These are phyloP conservation scores for Talaromyces rugulosus DNA, from an alignment of 2,329 filamentous ascomycete genomes.

Conservation along the genomic window DNA sequence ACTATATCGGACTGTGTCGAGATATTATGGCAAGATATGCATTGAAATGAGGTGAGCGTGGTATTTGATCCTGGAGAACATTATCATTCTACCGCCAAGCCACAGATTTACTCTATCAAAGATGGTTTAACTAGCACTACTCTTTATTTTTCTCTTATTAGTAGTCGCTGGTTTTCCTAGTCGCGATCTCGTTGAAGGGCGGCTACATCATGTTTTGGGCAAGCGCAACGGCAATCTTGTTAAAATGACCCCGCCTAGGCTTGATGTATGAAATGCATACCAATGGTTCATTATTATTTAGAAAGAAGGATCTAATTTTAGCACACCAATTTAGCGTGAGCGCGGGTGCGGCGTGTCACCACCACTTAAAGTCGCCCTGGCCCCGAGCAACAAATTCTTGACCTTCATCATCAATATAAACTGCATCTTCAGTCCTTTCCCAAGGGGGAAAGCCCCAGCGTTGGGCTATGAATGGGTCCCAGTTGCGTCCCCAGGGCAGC, in stretches of 20 bases:
- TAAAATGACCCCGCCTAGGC: neutral
- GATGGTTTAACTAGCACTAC: neutral
- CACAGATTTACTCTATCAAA: too few relatives aligned
- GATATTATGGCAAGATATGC: slow-evolving; percentile 38
- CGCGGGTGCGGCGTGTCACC: too few relatives aligned
- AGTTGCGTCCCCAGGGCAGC: neutral
- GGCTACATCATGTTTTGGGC: neutral
- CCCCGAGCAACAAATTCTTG: neutral
- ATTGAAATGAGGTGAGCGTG: too few relatives aligned
- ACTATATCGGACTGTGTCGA: slow-evolving; percentile 2
- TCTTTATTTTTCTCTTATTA: neutral
- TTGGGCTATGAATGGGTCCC: neutral
- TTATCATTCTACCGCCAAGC: too few relatives aligned
- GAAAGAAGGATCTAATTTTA: neutral
- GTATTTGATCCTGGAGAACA: too few relatives aligned
- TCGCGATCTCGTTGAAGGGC: neutral
- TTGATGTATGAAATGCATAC: neutral
- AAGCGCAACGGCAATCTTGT: neutral
- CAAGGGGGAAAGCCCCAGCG: neutral
- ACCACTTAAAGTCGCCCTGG: too few relatives aligned
- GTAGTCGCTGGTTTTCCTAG: neutral
- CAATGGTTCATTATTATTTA: neutral
- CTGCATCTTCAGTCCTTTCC: neutral
- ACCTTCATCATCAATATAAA: neutral
- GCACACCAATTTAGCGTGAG: neutral